These are phyloP conservation scores for Fusarium liriodendri DNA, from an alignment of 2,329 filamentous ascomycete genomes.

Conservation along the genomic window DNA sequence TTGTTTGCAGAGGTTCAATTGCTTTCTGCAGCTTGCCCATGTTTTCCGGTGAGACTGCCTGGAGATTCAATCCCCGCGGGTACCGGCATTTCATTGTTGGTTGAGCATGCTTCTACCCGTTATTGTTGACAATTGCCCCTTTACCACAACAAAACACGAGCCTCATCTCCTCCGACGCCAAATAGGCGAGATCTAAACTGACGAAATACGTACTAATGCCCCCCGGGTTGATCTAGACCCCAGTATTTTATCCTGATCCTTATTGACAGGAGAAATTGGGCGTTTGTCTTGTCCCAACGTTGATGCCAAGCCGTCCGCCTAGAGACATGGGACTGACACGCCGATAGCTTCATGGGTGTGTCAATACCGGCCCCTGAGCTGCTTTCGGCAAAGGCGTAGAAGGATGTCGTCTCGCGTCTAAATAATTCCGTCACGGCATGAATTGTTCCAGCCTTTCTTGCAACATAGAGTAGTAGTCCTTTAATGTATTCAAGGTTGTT, in stretches of 20 bases:
- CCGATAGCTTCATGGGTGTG: not conserved
- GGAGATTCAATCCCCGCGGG: not conserved
- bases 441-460: not conserved
- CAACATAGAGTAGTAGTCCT: not conserved
- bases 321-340: slow-evolving; percentile 14
- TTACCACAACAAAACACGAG: not conserved
- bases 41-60: not conserved
- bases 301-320: not conserved
- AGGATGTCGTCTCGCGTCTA: not conserved
- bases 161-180: not conserved
- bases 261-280: not conserved
- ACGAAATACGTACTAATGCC: not conserved
- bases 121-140: not conserved
- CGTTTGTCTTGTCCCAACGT: not conserved
- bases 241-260: not conserved
- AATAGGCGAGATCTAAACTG: not conserved
- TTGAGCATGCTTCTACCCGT: not conserved
- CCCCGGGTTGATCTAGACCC: not conserved
- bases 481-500: not conserved
- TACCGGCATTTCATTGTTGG: not conserved
- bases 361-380: slow-evolving; percentile 7
- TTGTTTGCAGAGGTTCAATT: slow-evolving; percentile 11
- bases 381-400: not conserved
- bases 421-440: not conserved
- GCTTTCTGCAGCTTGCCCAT: not conserved